Evolutionary conservation across 352 stramenopile genomes (phyloP), one percentile per base, ranked within the genome.

Genomic region (Phytophthora lateralis): DNA sequence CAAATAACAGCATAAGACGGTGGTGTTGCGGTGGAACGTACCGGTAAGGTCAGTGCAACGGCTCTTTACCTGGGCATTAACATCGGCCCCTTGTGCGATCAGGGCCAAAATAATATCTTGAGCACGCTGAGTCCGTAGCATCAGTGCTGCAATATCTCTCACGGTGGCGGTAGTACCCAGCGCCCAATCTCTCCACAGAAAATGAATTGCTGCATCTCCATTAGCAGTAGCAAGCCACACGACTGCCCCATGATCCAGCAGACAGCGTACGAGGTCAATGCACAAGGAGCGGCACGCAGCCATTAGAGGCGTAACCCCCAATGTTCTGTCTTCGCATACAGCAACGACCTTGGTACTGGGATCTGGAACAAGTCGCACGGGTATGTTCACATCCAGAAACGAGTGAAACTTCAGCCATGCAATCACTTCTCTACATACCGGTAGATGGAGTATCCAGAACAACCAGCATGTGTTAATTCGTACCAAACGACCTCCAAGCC

Each of bases 291-390:
- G 68, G 29, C 82, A 90, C 3, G 85, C 85, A 14, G 63, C 74
- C 85, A 94, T 94, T 3, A 94, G 62, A 4, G 85, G 85, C 9
- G 81, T 90, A 26, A 85, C 2, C 2, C 80, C 85, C 2, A 85
- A 57, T 1, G 39, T 66, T 61, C 27, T 65, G 30, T 73, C 64
- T 52, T 69, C 59, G 6, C 55, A 47, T 60, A 66, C 18, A 15
- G 21, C 10, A 60, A 66, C 35, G 12, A 42, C 6, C 27, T 63
- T 18, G 3, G 6, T 29, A n/a, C 18, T 57, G 15, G 7, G 27
- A 1, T 15, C 42, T 14, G 10, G 11, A 54, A 42, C 37, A 18
- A 75, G 42, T 3, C 46, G 59, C 0, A 90, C 75, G 0, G 81
- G 74, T 1, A 91, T 45, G 43, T 94, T 91, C 30, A 94, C 69